These are phyloP conservation scores for Pelagophyceae sp. DNA, from an alignment of 352 stramenopile species.

Conservation along the genomic window DNA sequence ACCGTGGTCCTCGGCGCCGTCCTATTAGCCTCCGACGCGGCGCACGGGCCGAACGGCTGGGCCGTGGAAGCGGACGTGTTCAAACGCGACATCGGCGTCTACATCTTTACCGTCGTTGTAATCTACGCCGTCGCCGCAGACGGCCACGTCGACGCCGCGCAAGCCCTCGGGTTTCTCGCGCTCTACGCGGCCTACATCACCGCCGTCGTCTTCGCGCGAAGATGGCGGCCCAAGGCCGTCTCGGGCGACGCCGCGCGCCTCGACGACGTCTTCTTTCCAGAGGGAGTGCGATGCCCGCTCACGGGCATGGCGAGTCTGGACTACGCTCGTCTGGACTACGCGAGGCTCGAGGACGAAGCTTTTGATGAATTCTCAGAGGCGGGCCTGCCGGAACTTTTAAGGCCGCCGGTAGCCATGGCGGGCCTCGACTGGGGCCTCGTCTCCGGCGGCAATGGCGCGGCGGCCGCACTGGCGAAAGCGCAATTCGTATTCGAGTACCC, in stretches of 20 bases:
- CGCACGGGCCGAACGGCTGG: conserved; percentile 16
- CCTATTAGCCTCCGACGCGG: conserved; percentile 33
- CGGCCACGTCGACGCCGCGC: conserved; percentile 24
- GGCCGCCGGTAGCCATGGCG: conserved; percentile 12
- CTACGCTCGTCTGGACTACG: neutral
- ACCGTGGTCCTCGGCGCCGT: conserved; percentile 68
- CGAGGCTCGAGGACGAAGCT: no score
- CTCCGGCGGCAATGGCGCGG: conserved; percentile 4
- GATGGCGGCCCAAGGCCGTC: no score
- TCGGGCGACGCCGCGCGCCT: neutral
- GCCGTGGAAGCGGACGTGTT: conserved; percentile 29
- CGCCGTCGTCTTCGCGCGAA: conserved; percentile 22
- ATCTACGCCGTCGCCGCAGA: conserved; percentile 29
- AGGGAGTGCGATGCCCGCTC: no score
- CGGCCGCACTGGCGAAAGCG: neutral
- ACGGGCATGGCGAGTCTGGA: no score
- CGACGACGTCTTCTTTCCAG: neutral
- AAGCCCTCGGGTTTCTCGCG: conserved; percentile 32
- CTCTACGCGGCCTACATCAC: conserved; percentile 31
- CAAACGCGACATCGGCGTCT: conserved; percentile 29
- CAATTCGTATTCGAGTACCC: conserved; percentile 20
- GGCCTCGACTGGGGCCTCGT: conserved; percentile 14
- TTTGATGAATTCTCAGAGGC: no score
- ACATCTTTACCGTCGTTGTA: neutral
- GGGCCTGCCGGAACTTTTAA: neutral